Base-by-base conservation (phyloP, 192 early-diverging fungal genomes). In the Blastocladiella britannica region DNA sequence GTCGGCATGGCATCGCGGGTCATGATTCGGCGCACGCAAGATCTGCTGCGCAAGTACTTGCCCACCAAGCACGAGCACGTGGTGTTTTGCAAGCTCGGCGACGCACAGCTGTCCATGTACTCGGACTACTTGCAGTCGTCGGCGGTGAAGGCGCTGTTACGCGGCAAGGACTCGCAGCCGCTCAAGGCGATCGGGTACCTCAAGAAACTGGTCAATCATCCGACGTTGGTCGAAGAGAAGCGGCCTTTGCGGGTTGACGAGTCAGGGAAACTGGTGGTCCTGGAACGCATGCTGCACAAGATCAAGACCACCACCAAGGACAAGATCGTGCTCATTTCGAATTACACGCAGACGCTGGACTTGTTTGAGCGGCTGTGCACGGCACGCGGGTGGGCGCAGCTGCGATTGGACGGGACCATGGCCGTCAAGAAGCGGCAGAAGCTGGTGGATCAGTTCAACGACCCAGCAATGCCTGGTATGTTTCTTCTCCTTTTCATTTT, bases 261-360 rank as follows among this genome's bases (percentile, higher is more conserved):
- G 68, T 88, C 90, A 15, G 93, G 95, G 25, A 98, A 98, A 67
- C 86, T 98, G 81, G 62, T 82, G 54, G 70, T 89, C 23, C 64
- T 89, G 28, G 82, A 82, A 56, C 73, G 81, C 25, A 87, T 91
- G 87, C 65, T 87, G 43, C 67, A 69, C 51, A 79, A 81, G 65
- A 82, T 86, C 55, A 72, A 77, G 29, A 74, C 75, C 24, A 78
- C 81, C 8, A 65, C 72, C 28, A 67, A 72, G 12, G 93, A 96
- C 67, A 98, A 98, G 67, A 94, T 99, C 64, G 95, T 99, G 12
- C 69, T 99, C 15, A 95, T 99, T 53, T 89, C 86, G 29, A 99
- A 99, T 63, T 99, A 97, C 70, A 99, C 95, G 0, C 93, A 99
- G 65, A 97, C 95, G 3, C 67, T 97, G 52, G 89, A 99, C 64